phyloP scores from a whole-genome alignment of 805 yeast species.

The Starmerella scarabaei region DNA sequence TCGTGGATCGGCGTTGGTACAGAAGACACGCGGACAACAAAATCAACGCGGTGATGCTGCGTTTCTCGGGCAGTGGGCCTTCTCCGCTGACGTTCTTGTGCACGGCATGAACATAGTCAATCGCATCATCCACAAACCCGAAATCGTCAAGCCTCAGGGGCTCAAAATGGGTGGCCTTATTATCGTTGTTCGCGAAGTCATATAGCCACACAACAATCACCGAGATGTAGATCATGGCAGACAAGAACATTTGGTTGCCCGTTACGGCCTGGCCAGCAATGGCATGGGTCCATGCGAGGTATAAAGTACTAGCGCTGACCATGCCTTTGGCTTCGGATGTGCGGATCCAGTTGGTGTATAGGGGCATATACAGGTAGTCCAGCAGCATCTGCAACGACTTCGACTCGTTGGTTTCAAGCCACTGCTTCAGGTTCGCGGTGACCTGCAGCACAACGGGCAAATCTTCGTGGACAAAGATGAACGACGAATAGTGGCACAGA shows the following conservation, averaged over 20 bases:
- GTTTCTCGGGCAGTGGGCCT: slow-evolving; percentile 6
- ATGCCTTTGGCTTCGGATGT: slow-evolving; percentile 23
- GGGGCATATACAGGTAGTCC: slow-evolving; percentile 23
- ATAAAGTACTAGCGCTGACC: slow-evolving; percentile 22
- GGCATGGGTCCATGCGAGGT: slow-evolving; percentile 22
- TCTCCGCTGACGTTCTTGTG: slow-evolving; percentile 3
- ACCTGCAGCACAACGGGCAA: slow-evolving; percentile 23
- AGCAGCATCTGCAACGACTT: slow-evolving; percentile 12
- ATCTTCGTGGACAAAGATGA: slow-evolving; percentile 25
- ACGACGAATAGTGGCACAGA: slow-evolving; percentile 24
- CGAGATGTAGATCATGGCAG: slow-evolving; percentile 23
- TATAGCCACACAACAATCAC: slow-evolving; percentile 24
- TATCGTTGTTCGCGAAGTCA: slow-evolving; percentile 15
- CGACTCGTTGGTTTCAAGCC: slow-evolving; percentile 14
- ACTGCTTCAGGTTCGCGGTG: slow-evolving; percentile 20
- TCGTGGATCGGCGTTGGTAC: slow-evolving; percentile 14
- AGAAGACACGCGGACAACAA: slow-evolving; percentile 20
- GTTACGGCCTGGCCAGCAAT: slow-evolving; percentile 17
- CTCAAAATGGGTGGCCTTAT: not conserved
- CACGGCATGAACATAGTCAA: slow-evolving; percentile 17
- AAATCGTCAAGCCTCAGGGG: slow-evolving; percentile 14
- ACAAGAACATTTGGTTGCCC: slow-evolving; percentile 19
- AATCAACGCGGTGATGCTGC: slow-evolving; percentile 13
- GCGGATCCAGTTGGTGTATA: slow-evolving; percentile 23
- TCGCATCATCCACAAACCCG: slow-evolving; percentile 21